phyloP scores from a whole-genome alignment of 1,139 yeast species.

The Suhomyces yuchorum region DNA sequence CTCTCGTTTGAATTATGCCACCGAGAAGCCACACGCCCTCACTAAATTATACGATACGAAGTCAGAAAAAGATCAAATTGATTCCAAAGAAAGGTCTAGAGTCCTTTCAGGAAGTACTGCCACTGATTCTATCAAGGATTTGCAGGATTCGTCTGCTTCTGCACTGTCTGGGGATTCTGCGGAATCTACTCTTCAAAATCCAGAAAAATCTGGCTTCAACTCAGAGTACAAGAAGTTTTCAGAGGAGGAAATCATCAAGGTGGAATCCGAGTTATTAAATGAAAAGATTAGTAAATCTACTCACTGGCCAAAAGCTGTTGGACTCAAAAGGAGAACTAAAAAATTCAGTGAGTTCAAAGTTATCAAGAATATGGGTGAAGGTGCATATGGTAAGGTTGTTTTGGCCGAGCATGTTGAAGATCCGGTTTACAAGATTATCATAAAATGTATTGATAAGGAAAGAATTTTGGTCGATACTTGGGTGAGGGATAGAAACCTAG shows the following conservation, averaged over 20 bases:
- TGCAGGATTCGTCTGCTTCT: background rate
- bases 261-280: conserved; percentile 48
- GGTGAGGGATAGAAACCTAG: conserved; percentile 88
- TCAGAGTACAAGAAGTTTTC: conserved; percentile 17
- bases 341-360: conserved; percentile 70
- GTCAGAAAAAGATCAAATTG: conserved; percentile 5
- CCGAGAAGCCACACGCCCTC: conserved; percentile 16
- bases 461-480: conserved; percentile 94
- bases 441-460: conserved; percentile 89
- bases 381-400: conserved; percentile 93
- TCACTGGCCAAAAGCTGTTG: conserved; percentile 60
- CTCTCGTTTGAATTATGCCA: conserved; percentile 16
- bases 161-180: background rate
- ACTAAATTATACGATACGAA: conserved; percentile 15
- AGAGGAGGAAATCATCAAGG: conserved; percentile 43
- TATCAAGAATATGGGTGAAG: conserved; percentile 85
- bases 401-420: conserved; percentile 71
- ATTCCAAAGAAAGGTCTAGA: conserved; percentile 4
- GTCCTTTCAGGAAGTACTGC: conserved; percentile 4
- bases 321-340: conserved; percentile 62
- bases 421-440: conserved; percentile 65
- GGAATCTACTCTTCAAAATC: background rate
- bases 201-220: background rate
- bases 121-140: conserved; percentile 4
- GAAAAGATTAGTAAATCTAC: conserved; percentile 36